Evolutionary conservation across 2,329 filamentous ascomycete species (phyloP), one percentile per base, ranked within the genome.

Genomic region (Malbranchea cinnamomea): DNA sequence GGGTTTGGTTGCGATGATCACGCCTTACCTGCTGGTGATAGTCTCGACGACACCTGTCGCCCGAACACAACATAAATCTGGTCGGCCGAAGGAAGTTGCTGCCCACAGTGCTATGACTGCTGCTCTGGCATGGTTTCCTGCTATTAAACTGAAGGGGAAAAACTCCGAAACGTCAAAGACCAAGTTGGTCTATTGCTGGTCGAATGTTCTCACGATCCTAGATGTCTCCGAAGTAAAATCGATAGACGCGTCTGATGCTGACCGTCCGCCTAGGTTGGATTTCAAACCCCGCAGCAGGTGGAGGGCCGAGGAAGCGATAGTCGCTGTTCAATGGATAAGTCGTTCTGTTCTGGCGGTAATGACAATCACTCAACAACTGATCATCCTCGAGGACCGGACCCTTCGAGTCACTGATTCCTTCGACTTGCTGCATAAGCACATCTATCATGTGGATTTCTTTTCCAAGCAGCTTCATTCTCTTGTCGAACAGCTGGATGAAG

Each of bases 151-250:
- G 24, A 95, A 95, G 53, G 70, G 72, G 10, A 68, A 73, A 6
- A 75, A 83, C 37, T 61, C 70, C 2, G 65, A 69, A 26, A 72
- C 70, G 1, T 74, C 72, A 4, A 78, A 74, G 43, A 69, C 74
- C 5, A 95, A 98, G 53, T 67, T 98, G 11, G 87, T 82, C 1
- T 98, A 98, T 57, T 94, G 85, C 54, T 98, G 89, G 89, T 95
- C 89, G 2, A 95, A 95, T 46, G 74, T 95, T n/a, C 60, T 98
- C 40, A 95, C 85, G 0, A 76, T 98, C 4, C 60, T 98, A 14
- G 89, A 98, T 39, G 73, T 95, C 7, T 75, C 87, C 30, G 78
- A 89, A 42, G 62, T 75, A 8, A 66, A 67, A 12, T 56, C 55
- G 6, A 53, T 61, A 4, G 57, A 63, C 14, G 50, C 67, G 1